A percentile compares a stretch with the other conserved stretches of the same genome.
Evolutionary conservation across 2,329 filamentous ascomycete species (phyloP).

Genomic region (Claviceps monticola): DNA sequence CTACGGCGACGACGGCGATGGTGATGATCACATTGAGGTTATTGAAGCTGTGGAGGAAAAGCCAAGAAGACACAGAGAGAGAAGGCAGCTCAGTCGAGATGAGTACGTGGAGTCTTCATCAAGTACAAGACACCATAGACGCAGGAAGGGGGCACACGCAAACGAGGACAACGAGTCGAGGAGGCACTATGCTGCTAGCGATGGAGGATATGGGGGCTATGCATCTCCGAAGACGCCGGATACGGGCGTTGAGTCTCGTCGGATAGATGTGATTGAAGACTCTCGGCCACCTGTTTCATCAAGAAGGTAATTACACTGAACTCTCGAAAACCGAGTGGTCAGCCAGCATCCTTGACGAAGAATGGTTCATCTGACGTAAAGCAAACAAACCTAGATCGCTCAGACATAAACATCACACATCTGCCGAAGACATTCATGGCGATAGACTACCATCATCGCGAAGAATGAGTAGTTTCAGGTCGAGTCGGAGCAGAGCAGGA

Average conservation of each 20-base stretch:
- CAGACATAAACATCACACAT: conserved; percentile 8
- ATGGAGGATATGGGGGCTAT: conserved; percentile 15
- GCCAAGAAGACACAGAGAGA: conserved; percentile 6
- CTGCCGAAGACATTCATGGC: conserved; percentile 8
- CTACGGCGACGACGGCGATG: background rate
- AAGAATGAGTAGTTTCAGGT: conserved; percentile 8
- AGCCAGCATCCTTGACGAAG: no score
- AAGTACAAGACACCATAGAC: conserved; percentile 11
- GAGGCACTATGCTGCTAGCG: conserved; percentile 12
- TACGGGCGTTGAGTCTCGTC: conserved; percentile 16
- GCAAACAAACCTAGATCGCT: conserved; percentile 3
- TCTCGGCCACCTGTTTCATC: conserved; percentile 22
- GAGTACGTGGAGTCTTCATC: conserved; percentile 14
- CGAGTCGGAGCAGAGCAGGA: conserved; percentile 9
- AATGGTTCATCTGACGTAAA: background rate
- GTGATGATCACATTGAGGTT: conserved; percentile 12
- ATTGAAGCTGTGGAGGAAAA: conserved; percentile 14
- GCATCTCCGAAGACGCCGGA: conserved; percentile 16
- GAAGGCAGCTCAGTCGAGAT: conserved; percentile 13
- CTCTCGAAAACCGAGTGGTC: no score
- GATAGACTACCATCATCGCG: conserved; percentile 5
- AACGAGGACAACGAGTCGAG: conserved; percentile 13
- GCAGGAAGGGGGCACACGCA: conserved; percentile 11
- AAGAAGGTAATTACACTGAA: conserved; percentile 12
- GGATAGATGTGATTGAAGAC: conserved; percentile 18